phyloP scores from a whole-genome alignment of 108 stramenopile genomes.

The Schizochytrium sp. region DNA sequence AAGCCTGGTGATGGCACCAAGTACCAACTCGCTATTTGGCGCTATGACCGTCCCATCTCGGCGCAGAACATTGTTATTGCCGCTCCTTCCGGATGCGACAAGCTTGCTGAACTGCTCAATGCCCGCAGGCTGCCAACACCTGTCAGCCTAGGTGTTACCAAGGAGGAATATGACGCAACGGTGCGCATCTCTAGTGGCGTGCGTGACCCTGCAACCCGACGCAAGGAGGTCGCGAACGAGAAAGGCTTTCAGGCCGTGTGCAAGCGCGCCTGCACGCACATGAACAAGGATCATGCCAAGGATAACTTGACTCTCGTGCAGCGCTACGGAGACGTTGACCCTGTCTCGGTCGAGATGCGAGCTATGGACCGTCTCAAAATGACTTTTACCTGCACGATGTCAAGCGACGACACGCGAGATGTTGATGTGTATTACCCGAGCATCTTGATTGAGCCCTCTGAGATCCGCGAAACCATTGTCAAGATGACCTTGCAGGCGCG shows the following conservation, averaged over 20 bases:
- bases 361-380: background rate
- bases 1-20: background rate
- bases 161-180: background rate
- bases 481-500: conserved; percentile 9
- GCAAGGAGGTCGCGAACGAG: background rate
- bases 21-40: background rate
- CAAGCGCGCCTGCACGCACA: background rate
- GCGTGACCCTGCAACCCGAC: background rate
- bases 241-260: background rate
- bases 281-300: conserved; percentile 12
- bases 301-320: background rate
- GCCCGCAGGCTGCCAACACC: background rate
- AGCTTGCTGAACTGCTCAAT: background rate
- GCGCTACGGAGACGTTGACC: background rate
- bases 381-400: background rate
- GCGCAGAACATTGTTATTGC: background rate
- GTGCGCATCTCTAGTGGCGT: background rate
- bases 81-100: background rate
- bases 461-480: background rate
- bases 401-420: background rate
- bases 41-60: background rate
- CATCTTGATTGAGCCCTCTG: background rate
- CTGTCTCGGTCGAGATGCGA: background rate
- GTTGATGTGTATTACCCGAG: background rate
- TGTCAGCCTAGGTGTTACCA: background rate